phyloP scores from a whole-genome alignment of 305 asterid genomes.

The Lippia alba region DNA sequence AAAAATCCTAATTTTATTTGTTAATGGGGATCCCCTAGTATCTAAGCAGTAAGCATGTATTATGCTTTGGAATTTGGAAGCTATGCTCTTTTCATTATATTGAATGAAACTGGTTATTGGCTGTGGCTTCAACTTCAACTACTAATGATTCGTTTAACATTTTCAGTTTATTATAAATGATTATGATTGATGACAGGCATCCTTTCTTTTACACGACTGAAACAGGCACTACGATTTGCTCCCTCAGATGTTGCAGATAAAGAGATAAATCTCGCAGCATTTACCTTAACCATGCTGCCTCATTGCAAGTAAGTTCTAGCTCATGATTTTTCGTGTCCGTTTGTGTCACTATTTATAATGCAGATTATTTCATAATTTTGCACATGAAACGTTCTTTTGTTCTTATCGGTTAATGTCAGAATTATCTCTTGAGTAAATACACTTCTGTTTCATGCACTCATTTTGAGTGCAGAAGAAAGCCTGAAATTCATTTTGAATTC shows the following conservation, averaged over 20 bases:
- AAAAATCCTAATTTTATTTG: too few species aligned
- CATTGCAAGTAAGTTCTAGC: conserved; percentile 69
- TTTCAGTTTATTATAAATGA: neutral
- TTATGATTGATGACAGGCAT: conserved; percentile 15
- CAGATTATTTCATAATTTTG: conserved; percentile 7
- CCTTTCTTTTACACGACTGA: conserved; percentile 34
- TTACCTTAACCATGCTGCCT: conserved; percentile 85
- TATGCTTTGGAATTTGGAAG: too few species aligned
- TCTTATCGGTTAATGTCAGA: conserved; percentile 6
- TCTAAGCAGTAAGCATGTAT: too few species aligned
- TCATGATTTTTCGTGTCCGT: conserved; percentile 13
- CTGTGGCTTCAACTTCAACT: conserved; percentile 11
- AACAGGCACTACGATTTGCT: conserved; percentile 80
- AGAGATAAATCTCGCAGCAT: conserved; percentile 61
- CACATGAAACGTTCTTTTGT: conserved; percentile 1
- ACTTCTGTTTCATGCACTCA: conserved; percentile 16
- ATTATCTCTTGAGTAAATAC: neutral
- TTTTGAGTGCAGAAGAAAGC: too few species aligned
- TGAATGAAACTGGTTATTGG: conserved; percentile 5
- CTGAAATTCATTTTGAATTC: too few species aligned
- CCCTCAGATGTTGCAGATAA: conserved; percentile 62
- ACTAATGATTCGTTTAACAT: too few species aligned
- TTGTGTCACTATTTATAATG: conserved; percentile 18
- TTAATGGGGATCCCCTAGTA: too few species aligned
- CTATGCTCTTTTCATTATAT: neutral